Evolutionary conservation across 2,329 filamentous ascomycete genomes (phyloP), one percentile per base, ranked within the genome.

Genomic region (Fusarium sp.): DNA sequence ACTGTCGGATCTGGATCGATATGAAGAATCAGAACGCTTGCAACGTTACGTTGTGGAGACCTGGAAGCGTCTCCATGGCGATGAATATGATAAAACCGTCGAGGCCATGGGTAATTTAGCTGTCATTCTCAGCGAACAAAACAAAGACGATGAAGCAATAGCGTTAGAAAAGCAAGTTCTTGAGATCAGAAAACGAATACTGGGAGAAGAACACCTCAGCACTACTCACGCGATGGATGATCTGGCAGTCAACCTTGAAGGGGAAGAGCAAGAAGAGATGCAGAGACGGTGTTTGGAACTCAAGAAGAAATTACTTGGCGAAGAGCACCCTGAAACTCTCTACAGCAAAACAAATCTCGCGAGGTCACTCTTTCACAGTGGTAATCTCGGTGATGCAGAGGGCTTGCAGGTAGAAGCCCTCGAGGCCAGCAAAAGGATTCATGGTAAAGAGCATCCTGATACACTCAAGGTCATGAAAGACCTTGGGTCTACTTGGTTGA

Each of bases 101-200:
- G 8, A 17, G 1, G 46, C 40, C 1, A 67, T 62, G 32, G 6
- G 7, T 11, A 48, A 44, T 5, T 20, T 64, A 15, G 37, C 57
- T 1, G 15, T 17, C 1, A 23, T 23, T 23, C 23, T 23, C 23
- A 23, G 23, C 23, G 23, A 23, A 23, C 23, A 23, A 23, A 23
- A 23, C 23, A 60, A 44, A 20, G 57, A 3, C 2, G 41, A 66
- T 12, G 69, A 78, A 27, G 71, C 75, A 17, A 53, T 60, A 26
- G 40, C 32, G 20, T 32, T 71, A 35, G 7, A 50, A 44, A 8
- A 9, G 2, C 42, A 45, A 3, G n/a, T 58, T 26, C 6, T 67
- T 5, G 50, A 56, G 37, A 17, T 52, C 6, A 50, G 49, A 12
- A 55, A 52, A 32, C 23, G 30, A 3, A 6, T 26, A 0, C 15